Evolutionary conservation across 192 early-diverging fungal genomes (phyloP).

Genomic region (Backusella tarrabulga): DNA sequence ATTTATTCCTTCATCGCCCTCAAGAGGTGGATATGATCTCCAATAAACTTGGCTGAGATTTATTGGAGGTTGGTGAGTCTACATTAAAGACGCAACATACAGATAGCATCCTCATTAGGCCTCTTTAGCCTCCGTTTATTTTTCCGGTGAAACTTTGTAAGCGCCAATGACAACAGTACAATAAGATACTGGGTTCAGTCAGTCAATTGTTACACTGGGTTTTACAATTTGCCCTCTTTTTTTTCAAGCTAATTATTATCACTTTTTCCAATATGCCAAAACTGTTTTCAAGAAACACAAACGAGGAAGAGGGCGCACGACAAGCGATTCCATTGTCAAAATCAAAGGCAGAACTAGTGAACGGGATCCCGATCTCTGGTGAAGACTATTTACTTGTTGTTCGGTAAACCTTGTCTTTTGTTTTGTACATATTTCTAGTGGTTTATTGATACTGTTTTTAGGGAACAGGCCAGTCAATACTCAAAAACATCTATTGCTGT

Average conservation of each 20-base stretch:
- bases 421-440: neutral
- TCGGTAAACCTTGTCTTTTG: slow-evolving; percentile 11
- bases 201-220: neutral
- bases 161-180: too few species aligned
- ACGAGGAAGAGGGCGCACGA: neutral
- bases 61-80: too few species aligned
- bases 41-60: too few species aligned
- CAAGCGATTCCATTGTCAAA: slow-evolving; percentile 14
- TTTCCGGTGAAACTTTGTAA: too few species aligned
- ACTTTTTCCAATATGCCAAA: neutral
- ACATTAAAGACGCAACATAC: too few species aligned
- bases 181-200: too few species aligned
- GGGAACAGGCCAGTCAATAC: slow-evolving; percentile 8
- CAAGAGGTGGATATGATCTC: too few species aligned
- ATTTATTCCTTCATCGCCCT: too few species aligned
- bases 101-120: too few species aligned
- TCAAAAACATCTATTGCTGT: slow-evolving; percentile 3
- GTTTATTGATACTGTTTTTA: neutral
- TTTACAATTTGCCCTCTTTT: neutral
- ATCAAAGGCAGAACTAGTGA: neutral
- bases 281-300: slow-evolving; percentile 2
- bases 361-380: slow-evolving; percentile 23
- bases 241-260: neutral
- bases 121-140: too few species aligned
- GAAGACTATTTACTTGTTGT: slow-evolving; percentile 35